phyloP scores from a whole-genome alignment of 208 protist species.

The Angomonas deanei region DNA sequence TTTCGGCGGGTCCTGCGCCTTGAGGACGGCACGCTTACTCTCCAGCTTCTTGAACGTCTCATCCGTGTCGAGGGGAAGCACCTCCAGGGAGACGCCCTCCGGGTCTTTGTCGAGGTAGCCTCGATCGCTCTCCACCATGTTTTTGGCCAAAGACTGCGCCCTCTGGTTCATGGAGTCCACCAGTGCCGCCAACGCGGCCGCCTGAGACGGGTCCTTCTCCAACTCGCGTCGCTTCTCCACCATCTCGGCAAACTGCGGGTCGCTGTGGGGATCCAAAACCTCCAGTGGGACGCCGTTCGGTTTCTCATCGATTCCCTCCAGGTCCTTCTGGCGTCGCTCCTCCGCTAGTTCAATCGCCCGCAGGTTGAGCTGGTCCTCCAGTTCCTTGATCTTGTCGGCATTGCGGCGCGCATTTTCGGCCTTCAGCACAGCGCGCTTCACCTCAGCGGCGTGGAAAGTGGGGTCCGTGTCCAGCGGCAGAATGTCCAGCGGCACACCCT shows the following conservation, averaged over 20 bases:
- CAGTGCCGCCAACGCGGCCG: constrained; percentile 17
- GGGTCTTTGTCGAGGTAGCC: constrained; percentile 30
- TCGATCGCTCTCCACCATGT: constrained; percentile 26
- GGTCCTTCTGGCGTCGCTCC: constrained; percentile 23
- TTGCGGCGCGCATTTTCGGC: constrained; percentile 28
- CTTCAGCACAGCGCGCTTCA: constrained; percentile 41
- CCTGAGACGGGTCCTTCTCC: constrained; percentile 16
- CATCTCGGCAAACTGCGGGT: constrained; percentile 38
- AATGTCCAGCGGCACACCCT: constrained; percentile 36
- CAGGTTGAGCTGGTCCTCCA: constrained; percentile 60
- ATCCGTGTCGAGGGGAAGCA: constrained; percentile 58
- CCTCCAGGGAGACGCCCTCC: constrained; percentile 51
- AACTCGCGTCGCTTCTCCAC: constrained; percentile 38
- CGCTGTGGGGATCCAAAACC: constrained; percentile 35
- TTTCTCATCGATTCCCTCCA: constrained; percentile 20
- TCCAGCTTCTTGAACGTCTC: constrained; percentile 47
- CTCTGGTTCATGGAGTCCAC: constrained; percentile 31
- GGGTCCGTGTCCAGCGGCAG: constrained; percentile 41
- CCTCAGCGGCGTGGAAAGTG: constrained; percentile 49
- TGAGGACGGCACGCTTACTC: constrained; percentile 46
- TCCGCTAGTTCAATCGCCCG: constrained; percentile 48
- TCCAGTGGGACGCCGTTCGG: constrained; percentile 51
- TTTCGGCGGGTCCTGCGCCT: constrained; percentile 44
- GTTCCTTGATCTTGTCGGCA: constrained; percentile 35
- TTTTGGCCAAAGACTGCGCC: constrained; percentile 30